Evolutionary conservation across 352 stramenopile genomes (phyloP), one percentile per base, ranked within the genome.

Genomic region (Globisporangium canariense): DNA sequence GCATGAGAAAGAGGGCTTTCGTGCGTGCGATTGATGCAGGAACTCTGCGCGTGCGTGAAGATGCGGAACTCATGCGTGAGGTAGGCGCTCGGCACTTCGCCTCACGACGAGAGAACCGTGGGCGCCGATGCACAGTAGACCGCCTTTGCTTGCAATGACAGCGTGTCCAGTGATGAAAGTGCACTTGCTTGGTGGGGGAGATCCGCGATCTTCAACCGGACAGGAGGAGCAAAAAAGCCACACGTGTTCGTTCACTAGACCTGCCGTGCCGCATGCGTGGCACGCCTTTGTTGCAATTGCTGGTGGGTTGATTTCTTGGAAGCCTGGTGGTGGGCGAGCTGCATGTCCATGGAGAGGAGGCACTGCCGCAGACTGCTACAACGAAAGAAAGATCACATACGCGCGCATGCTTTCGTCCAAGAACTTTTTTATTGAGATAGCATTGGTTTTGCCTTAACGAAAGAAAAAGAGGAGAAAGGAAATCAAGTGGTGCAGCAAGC

Each of bases 401-500:
- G 14, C 51, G n/a, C 18, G 3, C 30, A 43, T 30, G 50, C 18
- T 58, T 58, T 46, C 52, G 52, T 58, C 52, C 52, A 58, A 58
- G 52, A 58, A 36, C 30, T 58, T 58, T 51, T 58, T 58, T 58
- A 46, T 58, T 62, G 40, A 52, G 43, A 49, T 49, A 49, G 43
- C 13, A 28, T 58, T 47, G 41, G 18, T 47, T 43, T 43, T 46
- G n/a, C 38, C 52, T 58, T 58, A 58, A 58, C 52, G 52, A 58
- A 58, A 58, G 32, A 58, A 58, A 62, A 62, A 53, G 43, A 60
- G 30, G 25, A 40, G 30, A 52, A 65, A 65, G 30, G 49, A 58
- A 50, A 58, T 58, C 59, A 65, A 49, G 58, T 58, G 49, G 50
- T 47, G 52, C 52, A 58, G 50, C 59, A 58, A 51, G 34, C 57